Conservation (phyloP, 2,329 filamentous ascomycete genomes). For the Trichophyton mentagrophytes region DNA sequence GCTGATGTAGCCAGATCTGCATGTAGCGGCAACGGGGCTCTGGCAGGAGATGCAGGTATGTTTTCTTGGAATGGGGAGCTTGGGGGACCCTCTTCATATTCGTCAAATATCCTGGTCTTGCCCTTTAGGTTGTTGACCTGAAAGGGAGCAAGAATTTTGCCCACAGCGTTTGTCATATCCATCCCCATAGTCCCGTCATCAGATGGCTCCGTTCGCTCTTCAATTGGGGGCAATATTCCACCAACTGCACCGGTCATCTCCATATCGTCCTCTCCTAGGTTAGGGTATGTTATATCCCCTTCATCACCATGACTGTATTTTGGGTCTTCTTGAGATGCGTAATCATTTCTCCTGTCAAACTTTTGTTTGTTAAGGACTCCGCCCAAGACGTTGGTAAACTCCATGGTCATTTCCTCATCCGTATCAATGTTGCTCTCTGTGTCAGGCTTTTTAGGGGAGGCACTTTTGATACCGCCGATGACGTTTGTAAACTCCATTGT, state of each 20-base stretch:
- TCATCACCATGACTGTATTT: neutral
- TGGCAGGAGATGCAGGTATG: slow-evolving; percentile 22
- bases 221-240: slow-evolving; percentile 30
- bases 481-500: slow-evolving; percentile 38
- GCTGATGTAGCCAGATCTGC: slow-evolving; percentile 33
- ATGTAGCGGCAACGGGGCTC: slow-evolving; percentile 21
- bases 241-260: slow-evolving; percentile 45
- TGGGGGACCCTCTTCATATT: slow-evolving; percentile 39
- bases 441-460: slow-evolving; percentile 18
- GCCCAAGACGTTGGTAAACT: slow-evolving; percentile 36
- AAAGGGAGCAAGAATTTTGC: slow-evolving; percentile 43
- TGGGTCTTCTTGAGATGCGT: slow-evolving; percentile 10
- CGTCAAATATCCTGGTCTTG: slow-evolving; percentile 37
- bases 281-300: slow-evolving; percentile 8
- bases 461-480: slow-evolving; percentile 27
- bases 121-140: slow-evolving; percentile 39
- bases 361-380: slow-evolving; percentile 23
- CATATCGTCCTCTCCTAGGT: slow-evolving; percentile 37
- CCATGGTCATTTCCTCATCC: slow-evolving; percentile 38
- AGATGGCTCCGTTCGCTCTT: slow-evolving; percentile 27
- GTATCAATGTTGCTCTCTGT: slow-evolving; percentile 24
- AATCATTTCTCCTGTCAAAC: slow-evolving; percentile 5
- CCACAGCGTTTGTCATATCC: slow-evolving; percentile 55
- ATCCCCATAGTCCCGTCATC: slow-evolving; percentile 45
- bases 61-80: slow-evolving; percentile 37